These are phyloP conservation scores for Aspergillus pseudotamarii DNA, from an alignment of 2,329 filamentous ascomycete species.

Conservation along the genomic window DNA sequence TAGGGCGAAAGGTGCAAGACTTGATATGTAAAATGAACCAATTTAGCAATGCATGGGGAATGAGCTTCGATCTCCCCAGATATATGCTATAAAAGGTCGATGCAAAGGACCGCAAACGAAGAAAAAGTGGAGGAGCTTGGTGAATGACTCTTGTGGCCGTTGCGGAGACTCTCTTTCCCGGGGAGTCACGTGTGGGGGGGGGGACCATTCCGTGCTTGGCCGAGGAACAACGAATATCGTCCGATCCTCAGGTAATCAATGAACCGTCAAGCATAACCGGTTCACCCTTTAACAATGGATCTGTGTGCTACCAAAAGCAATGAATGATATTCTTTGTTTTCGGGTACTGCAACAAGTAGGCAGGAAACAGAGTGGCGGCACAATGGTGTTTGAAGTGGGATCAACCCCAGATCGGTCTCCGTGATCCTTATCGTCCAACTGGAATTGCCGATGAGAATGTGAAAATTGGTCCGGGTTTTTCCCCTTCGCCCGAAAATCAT, in stretches of 20 bases:
- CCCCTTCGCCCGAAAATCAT: constrained; percentile 33
- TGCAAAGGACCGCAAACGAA: constrained; percentile 6
- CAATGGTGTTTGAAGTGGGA: not conserved
- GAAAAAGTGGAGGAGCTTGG: constrained; percentile 12
- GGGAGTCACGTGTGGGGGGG: constrained; percentile 30
- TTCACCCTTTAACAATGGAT: not conserved
- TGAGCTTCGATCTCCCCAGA: not conserved
- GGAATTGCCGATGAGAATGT: constrained; percentile 21
- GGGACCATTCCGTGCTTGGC: constrained; percentile 23
- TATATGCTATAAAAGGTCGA: not conserved
- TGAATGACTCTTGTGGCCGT: constrained; percentile 18
- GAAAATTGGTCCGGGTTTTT: constrained; percentile 27
- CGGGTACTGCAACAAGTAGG: not conserved
- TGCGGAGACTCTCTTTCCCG: constrained; percentile 28
- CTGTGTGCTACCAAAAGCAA: not conserved
- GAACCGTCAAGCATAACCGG: not conserved
- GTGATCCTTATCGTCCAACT: constrained; percentile 5
- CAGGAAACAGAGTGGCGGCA: not conserved
- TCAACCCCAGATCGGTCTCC: constrained; percentile 6
- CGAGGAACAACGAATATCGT: constrained; percentile 17
- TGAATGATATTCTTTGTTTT: not conserved
- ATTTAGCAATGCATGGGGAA: not conserved
- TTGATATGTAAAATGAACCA: not conserved
- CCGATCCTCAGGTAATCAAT: not conserved
- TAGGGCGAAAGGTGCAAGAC: not conserved